These are phyloP conservation scores for Spirogloea muscicola DNA, from an alignment of 139 green algal genomes.

Conservation along the genomic window DNA sequence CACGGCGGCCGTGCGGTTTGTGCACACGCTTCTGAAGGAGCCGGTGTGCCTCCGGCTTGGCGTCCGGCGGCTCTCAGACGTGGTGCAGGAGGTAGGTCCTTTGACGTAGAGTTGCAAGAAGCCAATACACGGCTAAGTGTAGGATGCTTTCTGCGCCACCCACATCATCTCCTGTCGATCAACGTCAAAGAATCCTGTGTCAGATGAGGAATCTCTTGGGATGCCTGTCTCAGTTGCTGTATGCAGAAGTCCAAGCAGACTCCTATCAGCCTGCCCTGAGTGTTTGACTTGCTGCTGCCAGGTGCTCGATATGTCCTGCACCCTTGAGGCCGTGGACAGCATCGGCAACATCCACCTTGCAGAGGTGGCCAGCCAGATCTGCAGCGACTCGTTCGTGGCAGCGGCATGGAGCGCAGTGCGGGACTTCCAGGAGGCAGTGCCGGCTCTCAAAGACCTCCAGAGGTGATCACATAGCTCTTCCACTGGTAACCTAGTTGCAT, in stretches of 20 bases:
- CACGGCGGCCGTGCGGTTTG: slow-evolving; percentile 32
- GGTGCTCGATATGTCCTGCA: background rate
- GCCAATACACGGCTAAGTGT: too few relatives aligned
- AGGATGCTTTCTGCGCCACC: too few relatives aligned
- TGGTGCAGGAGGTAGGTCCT: slow-evolving; percentile 43
- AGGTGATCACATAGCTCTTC: too few relatives aligned
- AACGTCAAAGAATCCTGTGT: too few relatives aligned
- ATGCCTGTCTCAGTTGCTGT: too few relatives aligned
- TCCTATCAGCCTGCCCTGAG: background rate
- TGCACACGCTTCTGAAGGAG: slow-evolving; percentile 43
- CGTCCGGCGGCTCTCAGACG: slow-evolving; percentile 49
- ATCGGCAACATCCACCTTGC: background rate
- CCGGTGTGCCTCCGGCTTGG: slow-evolving; percentile 43
- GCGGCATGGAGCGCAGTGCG: background rate
- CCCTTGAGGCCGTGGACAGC: background rate
- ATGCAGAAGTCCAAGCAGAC: background rate
- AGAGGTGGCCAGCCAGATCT: background rate
- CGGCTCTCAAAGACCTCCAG: background rate
- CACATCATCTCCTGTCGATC: too few relatives aligned
- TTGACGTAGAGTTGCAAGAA: too few relatives aligned
- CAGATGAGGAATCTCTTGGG: too few relatives aligned
- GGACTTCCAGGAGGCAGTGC: background rate
- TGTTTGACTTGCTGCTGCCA: slow-evolving; percentile 9
- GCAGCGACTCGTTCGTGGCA: background rate
- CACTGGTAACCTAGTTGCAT: too few relatives aligned